Base-by-base conservation (phyloP, 306 rosid genomes). In the Glycine soja region DNA sequence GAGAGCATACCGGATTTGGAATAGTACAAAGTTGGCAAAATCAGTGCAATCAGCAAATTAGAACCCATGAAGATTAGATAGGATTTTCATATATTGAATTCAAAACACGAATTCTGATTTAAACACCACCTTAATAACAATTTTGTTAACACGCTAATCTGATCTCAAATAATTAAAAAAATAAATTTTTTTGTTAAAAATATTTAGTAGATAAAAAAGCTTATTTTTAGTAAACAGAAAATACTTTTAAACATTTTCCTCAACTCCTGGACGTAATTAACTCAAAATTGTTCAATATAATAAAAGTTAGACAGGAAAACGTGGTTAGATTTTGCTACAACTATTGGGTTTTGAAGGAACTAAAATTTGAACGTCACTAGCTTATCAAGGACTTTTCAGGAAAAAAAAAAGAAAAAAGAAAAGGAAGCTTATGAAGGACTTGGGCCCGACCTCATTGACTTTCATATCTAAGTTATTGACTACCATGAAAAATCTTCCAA, bases 221-320 rank as follows among this genome's bases (percentile, higher is more conserved):
- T 3, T n/a, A 19, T 8, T 58, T 58, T 3, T 58, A 16, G 32
- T 0, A 6, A 52, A 13, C 2, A 5, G 5, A 40, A 40, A 4
- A 7, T 15, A 54, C 12, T 57, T 18, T 3, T 3, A 57, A 18
- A 57, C 10, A 18, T 57, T 53, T 3, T 2, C 19, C 19, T 53
- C 59, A 53, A 13, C 16, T 51, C 6, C n/a, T 13, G 59, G 68
- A 19, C 43, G 8, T 9, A 70, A n/a, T 24, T 24, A 24, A 24
- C n/a, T 70, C 74, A 52, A 52, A 34, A 32, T 54, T 48, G 76
- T 54, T 58, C 62, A 83, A 65, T 40, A 40, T 5, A 40, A 40
- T 40, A 40, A 40, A 4, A 40, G 0, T 40, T 78, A 62, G 64
- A 65, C 18, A 50, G 74, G 83, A 53, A 82, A 56, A 80, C 80